A percentile compares a stretch with the other conserved stretches of the same genome.
Evolutionary conservation across 768 basidiomycete species (phyloP).

Genomic region (Lentinula lateritia): DNA sequence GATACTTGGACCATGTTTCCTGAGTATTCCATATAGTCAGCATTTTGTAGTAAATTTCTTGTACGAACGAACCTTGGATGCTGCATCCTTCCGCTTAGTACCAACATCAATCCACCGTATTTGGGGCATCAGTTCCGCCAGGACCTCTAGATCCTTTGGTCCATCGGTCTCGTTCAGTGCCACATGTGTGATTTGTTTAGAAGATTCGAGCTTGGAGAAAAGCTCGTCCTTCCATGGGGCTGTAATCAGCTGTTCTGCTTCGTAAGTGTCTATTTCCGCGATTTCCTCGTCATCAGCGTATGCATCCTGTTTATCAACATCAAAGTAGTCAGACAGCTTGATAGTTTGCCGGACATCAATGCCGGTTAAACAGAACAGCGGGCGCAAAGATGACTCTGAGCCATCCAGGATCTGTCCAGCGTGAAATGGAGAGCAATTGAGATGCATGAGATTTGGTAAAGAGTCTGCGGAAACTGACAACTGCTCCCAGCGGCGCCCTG

Average conservation of each 20-base stretch:
- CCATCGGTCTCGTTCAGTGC: not conserved
- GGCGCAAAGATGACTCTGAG: not conserved
- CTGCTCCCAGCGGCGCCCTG: not conserved
- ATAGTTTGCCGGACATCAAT: not conserved
- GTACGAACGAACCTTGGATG: not conserved
- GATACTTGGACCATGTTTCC: not conserved
- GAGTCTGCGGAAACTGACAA: not conserved
- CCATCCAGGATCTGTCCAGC: not conserved
- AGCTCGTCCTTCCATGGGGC: constrained; percentile 1
- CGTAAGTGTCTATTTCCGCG: not conserved
- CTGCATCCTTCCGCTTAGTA: not conserved
- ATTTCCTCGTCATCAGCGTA: not conserved
- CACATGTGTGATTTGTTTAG: not conserved
- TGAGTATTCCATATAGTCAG: not conserved
- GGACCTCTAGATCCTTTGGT: not conserved
- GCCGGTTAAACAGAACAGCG: not conserved
- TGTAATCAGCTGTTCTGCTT: not conserved
- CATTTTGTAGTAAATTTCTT: not conserved
- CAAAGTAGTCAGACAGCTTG: not conserved
- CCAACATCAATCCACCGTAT: not conserved
- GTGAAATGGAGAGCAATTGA: not conserved
- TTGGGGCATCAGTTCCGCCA: not conserved
- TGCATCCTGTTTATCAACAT: not conserved
- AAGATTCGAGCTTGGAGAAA: not conserved
- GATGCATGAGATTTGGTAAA: constrained; percentile 1